Evolutionary conservation across 768 basidiomycete species (phyloP).

Genomic region (Pleurotus citrinopileatus): DNA sequence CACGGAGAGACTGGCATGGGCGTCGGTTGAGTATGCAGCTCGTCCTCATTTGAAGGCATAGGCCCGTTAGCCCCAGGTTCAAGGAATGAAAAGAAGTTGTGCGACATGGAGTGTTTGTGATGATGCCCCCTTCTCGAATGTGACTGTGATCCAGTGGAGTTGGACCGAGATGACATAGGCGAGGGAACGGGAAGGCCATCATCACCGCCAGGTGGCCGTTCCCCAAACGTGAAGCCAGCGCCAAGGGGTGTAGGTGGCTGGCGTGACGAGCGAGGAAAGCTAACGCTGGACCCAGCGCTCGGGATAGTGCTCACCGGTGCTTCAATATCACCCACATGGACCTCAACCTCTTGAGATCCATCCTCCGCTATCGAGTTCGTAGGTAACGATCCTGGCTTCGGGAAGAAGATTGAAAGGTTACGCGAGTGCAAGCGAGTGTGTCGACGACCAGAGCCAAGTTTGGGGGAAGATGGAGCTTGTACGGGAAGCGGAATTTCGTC

Average conservation of each 20-base stretch:
- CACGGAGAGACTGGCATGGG: slow-evolving; percentile 66
- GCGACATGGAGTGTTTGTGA: slow-evolving; percentile 91
- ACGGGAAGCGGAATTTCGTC: background rate
- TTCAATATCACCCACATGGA: slow-evolving; percentile 42
- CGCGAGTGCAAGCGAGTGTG: slow-evolving; percentile 84
- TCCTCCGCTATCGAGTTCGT: slow-evolving; percentile 67
- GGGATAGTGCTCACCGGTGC: slow-evolving; percentile 47
- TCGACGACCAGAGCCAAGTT: slow-evolving; percentile 21
- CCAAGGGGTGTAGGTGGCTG: slow-evolving; percentile 39
- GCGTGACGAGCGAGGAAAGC: slow-evolving; percentile 34
- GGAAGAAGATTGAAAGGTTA: slow-evolving; percentile 91
- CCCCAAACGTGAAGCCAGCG: slow-evolving; percentile 66
- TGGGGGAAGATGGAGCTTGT: slow-evolving; percentile 2
- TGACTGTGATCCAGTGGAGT: slow-evolving; percentile 24
- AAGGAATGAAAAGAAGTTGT: slow-evolving; percentile 95
- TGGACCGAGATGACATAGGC: slow-evolving; percentile 22
- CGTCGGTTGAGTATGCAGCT: slow-evolving; percentile 56
- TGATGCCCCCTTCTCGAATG: slow-evolving; percentile 68
- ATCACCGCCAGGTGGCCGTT: slow-evolving; percentile 37
- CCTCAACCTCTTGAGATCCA: slow-evolving; percentile 49
- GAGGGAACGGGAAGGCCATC: slow-evolving; percentile 22
- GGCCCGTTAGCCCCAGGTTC: slow-evolving; percentile 54
- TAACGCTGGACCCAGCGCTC: slow-evolving; percentile 36
- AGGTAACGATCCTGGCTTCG: slow-evolving; percentile 66
- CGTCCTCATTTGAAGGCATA: slow-evolving; percentile 20